A percentile compares a stretch with the other conserved stretches of the same genome.
Conservation (phyloP, 2,329 filamentous ascomycete species). For the Neoscytalidium dimidiatum region DNA sequence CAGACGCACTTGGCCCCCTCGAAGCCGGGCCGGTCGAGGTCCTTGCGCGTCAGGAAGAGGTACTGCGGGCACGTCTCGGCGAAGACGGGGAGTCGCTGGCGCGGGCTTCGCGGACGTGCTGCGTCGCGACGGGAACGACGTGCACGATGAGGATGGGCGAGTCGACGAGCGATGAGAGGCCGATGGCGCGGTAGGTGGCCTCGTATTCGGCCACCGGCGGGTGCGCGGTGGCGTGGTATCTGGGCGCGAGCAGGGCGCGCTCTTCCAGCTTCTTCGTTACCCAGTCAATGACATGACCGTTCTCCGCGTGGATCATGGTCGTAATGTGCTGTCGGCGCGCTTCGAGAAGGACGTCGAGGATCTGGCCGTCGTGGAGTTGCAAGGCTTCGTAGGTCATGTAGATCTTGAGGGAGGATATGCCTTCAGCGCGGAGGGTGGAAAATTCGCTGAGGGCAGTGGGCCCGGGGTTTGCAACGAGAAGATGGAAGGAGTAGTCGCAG, state of each 20-base stretch:
- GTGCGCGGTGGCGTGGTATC: constrained; percentile 54
- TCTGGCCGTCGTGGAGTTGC: constrained; percentile 41
- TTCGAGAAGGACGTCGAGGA: constrained; percentile 41
- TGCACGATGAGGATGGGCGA: constrained; percentile 58
- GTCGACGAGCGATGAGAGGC: constrained; percentile 52
- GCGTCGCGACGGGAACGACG: constrained; percentile 50
- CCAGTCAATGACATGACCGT: constrained; percentile 57
- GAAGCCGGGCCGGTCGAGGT: constrained; percentile 54
- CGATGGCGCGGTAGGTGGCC: constrained; percentile 56
- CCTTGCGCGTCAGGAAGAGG: constrained; percentile 54
- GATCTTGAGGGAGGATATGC: constrained; percentile 45
- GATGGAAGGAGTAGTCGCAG: constrained; percentile 49
- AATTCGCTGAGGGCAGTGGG: constrained; percentile 37
- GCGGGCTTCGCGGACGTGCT: constrained; percentile 51
- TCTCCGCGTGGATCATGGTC: constrained; percentile 60
- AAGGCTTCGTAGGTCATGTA: constrained; percentile 47
- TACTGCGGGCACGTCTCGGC: constrained; percentile 61
- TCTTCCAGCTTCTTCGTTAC: constrained; percentile 56
- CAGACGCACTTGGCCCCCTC: constrained; percentile 60
- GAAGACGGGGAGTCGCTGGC: constrained; percentile 53
- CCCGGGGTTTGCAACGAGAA: constrained; percentile 42
- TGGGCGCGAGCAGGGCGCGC: constrained; percentile 50
- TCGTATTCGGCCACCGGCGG: constrained; percentile 54
- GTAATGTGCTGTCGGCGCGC: constrained; percentile 48
- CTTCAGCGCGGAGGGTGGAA: constrained; percentile 35